Evolutionary conservation across 345 rosid genomes (phyloP).

Genomic region (Triadica sebifera): DNA sequence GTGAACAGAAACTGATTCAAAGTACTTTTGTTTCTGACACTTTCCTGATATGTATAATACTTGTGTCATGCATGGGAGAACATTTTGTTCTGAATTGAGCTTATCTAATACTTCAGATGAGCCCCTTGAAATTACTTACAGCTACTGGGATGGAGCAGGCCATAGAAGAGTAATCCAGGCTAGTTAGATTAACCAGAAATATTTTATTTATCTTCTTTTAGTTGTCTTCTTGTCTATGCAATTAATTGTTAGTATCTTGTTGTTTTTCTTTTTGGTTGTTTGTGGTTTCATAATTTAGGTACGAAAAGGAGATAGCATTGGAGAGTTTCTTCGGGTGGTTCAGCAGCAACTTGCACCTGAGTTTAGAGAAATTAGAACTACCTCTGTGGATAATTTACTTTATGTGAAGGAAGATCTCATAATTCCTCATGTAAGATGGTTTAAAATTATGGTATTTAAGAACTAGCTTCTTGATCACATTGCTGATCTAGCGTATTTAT

Average conservation of each 20-base stretch:
- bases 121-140: constrained; percentile 93
- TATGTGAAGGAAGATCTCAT: constrained; percentile 98
- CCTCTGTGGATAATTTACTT: constrained; percentile 91
- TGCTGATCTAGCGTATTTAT: constrained; percentile 11
- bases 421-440: constrained; percentile 84
- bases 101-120: constrained; percentile 53
- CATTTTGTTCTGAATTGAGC: constrained; percentile 14
- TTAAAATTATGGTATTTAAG: background rate
- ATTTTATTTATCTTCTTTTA: constrained; percentile 12
- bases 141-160: constrained; percentile 99
- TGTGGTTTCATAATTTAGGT: constrained; percentile 38
- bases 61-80: constrained; percentile 1
- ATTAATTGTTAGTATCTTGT: background rate
- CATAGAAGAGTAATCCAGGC: constrained; percentile 92
- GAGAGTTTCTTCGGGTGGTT: constrained; percentile 84
- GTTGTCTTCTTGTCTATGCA: background rate
- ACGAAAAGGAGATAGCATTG: constrained; percentile 86
- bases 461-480: constrained; percentile 1
- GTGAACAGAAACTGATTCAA: constrained; percentile 84
- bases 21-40: constrained; percentile 40
- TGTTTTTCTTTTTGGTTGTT: background rate
- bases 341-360: constrained; percentile 99
- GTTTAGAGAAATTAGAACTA: constrained; percentile 88
- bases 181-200: constrained; percentile 27
- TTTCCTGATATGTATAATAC: background rate